Percentiles rank a stretch among this genome's conserved stretches.
Conservation (phyloP, 2,329 filamentous ascomycete genomes). For the Trichoderma atroviride region DNA sequence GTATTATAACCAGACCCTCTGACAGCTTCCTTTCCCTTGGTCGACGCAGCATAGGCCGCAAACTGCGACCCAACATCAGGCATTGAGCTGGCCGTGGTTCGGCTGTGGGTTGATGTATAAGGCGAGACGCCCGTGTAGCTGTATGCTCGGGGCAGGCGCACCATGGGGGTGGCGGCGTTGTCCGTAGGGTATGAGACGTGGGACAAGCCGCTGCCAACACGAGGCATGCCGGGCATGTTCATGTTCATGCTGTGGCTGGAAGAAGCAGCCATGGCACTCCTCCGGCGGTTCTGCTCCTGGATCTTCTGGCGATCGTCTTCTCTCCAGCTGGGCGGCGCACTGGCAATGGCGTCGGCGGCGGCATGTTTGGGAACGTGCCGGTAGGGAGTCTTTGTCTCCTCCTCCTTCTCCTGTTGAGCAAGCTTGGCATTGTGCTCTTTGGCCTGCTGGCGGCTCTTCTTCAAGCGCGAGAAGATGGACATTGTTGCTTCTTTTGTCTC, state of each 20-base stretch:
- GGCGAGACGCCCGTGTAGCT: slow-evolving; percentile 47
- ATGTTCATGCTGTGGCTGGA: slow-evolving; percentile 44
- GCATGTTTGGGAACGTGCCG: slow-evolving; percentile 65
- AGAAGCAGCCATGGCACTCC: slow-evolving; percentile 52
- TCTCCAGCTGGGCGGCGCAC: slow-evolving; percentile 56
- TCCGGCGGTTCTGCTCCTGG: slow-evolving; percentile 53
- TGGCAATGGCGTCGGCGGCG: slow-evolving; percentile 58
- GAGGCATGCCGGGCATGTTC: slow-evolving; percentile 46
- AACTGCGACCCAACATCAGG: slow-evolving; percentile 34
- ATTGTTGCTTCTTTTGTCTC: slow-evolving; percentile 41
- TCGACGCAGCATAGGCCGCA: slow-evolving; percentile 32
- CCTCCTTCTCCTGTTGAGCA: slow-evolving; percentile 51
- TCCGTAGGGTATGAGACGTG: slow-evolving; percentile 51
- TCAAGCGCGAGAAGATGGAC: slow-evolving; percentile 61
- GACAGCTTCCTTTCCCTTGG: slow-evolving; percentile 50
- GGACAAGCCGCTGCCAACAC: slow-evolving; percentile 52
- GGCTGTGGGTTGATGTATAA: slow-evolving; percentile 35
- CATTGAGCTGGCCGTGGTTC: slow-evolving; percentile 39
- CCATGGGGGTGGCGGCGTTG: slow-evolving; percentile 44
- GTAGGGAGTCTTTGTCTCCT: slow-evolving; percentile 50
- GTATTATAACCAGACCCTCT: slow-evolving; percentile 38
- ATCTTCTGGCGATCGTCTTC: slow-evolving; percentile 51
- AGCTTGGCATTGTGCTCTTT: slow-evolving; percentile 56
- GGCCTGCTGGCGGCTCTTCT: slow-evolving; percentile 55
- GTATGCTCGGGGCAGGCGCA: slow-evolving; percentile 47